phyloP scores from a whole-genome alignment of 2,329 filamentous ascomycete species.

The Calonectria crousiana region DNA sequence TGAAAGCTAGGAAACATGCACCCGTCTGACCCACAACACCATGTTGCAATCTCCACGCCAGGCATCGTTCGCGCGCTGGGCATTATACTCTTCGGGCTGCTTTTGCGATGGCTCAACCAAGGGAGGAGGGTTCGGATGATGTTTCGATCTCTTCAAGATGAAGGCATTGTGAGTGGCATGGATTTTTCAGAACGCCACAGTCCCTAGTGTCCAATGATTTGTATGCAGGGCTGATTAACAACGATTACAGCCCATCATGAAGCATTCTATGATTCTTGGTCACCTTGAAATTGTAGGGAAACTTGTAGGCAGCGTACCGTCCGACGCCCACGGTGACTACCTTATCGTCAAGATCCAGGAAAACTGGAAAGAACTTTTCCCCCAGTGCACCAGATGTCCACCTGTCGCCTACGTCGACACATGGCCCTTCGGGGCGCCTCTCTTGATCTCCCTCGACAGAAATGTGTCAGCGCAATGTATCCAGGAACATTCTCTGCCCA shows the following conservation, averaged over 20 bases:
- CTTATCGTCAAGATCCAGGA: constrained; percentile 29
- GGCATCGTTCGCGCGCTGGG: neutral
- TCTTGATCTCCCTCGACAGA: constrained; percentile 34
- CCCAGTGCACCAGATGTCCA: constrained; percentile 38
- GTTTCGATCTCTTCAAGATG: neutral
- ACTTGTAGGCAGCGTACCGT: constrained; percentile 23
- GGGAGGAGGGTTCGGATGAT: neutral
- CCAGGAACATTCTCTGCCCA: constrained; percentile 35
- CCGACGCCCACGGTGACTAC: constrained; percentile 33
- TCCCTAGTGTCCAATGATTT: no score
- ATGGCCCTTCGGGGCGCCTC: constrained; percentile 43
- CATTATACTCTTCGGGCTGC: neutral
- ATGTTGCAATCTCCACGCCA: neutral
- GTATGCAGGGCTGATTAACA: neutral
- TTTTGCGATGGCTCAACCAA: neutral
- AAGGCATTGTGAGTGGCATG: neutral
- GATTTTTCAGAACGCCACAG: no score
- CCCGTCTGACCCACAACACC: neutral
- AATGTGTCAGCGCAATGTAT: constrained; percentile 38
- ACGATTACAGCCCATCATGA: constrained; percentile 29
- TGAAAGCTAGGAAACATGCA: neutral
- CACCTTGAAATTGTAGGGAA: constrained; percentile 31
- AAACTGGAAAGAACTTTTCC: constrained; percentile 34
- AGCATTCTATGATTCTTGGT: constrained; percentile 36
- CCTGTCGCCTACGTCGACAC: constrained; percentile 44